Evolutionary conservation across 371 early-diverging fungal genomes (phyloP).

Genomic region (Syncephalis plumigaleata): DNA sequence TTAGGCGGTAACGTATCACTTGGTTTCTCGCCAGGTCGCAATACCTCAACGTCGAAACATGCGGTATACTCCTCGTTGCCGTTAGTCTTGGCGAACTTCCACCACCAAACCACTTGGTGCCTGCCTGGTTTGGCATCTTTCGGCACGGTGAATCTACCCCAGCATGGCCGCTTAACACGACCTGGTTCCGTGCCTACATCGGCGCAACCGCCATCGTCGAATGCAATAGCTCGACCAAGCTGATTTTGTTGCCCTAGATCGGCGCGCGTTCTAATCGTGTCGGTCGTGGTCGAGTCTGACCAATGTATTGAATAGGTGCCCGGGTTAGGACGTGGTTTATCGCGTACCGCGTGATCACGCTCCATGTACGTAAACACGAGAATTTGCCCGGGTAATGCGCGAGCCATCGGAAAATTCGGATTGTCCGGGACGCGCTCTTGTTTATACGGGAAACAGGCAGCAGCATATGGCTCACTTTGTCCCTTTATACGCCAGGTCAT

Average conservation of each 20-base stretch:
- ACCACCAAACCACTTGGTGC: conserved; percentile 17
- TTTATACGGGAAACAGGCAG: conserved; percentile 13
- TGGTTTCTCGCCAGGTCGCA: background rate
- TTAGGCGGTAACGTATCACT: no score
- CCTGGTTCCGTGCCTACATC: conserved; percentile 3
- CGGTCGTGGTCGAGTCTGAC: conserved; percentile 1
- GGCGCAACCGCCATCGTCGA: conserved; percentile 5
- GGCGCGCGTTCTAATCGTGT: conserved; percentile 6
- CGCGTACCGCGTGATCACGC: conserved; percentile 14
- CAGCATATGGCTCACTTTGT: conserved; percentile 7
- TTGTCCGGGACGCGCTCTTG: conserved; percentile 11
- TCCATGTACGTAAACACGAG: conserved; percentile 13
- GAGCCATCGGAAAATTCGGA: conserved; percentile 11
- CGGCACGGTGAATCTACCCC: conserved; percentile 12
- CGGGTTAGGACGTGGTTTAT: conserved; percentile 3
- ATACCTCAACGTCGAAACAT: conserved; percentile 16
- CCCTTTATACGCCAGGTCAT: conserved; percentile 11
- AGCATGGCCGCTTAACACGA: conserved; percentile 7
- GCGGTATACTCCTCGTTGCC: conserved; percentile 18
- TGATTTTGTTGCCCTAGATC: conserved; percentile 9
- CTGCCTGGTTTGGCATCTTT: conserved; percentile 9
- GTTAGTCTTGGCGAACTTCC: conserved; percentile 13
- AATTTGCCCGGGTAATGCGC: conserved; percentile 9
- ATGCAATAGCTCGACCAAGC: conserved; percentile 1
- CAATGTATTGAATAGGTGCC: conserved; percentile 4